phyloP scores from a whole-genome alignment of 2,329 filamentous ascomycete species.

The Colletotrichum sp. region DNA sequence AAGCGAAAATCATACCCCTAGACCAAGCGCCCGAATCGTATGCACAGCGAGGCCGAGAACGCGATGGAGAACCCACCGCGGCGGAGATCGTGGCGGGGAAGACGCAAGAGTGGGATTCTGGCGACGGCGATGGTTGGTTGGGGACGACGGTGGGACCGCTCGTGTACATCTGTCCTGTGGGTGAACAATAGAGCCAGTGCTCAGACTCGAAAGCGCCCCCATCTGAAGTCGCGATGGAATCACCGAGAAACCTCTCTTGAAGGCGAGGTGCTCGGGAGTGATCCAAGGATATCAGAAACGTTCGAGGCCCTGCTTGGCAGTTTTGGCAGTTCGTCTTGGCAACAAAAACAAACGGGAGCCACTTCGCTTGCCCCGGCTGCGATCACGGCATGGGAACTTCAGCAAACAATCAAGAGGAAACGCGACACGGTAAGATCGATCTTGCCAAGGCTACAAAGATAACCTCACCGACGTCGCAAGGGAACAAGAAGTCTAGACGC shows the following conservation, averaged over 20 bases:
- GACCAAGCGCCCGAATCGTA: neutral
- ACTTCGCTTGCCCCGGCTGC: neutral
- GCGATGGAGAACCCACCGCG: neutral
- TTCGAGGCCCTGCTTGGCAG: neutral
- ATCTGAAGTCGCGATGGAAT: neutral
- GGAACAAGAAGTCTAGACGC: neutral
- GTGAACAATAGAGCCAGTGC: neutral
- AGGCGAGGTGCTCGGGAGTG: neutral
- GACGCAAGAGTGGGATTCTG: neutral
- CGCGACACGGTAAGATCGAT: neutral
- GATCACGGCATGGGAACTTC: neutral
- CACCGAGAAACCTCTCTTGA: neutral
- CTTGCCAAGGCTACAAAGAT: neutral
- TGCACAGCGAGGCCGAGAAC: neutral
- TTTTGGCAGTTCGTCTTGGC: neutral
- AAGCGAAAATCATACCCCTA: slow-evolving; percentile 7
- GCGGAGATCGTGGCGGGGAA: neutral
- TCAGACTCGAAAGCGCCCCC: neutral
- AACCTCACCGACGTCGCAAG: neutral
- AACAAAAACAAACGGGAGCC: neutral
- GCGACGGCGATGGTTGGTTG: neutral
- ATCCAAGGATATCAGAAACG: neutral
- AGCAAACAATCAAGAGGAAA: neutral
- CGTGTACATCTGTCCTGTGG: neutral
- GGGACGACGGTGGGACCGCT: neutral